Evolutionary conservation across 805 yeast species (phyloP), one percentile per base, ranked within the genome.

Genomic region (Crinitomyces ghanaensis): DNA sequence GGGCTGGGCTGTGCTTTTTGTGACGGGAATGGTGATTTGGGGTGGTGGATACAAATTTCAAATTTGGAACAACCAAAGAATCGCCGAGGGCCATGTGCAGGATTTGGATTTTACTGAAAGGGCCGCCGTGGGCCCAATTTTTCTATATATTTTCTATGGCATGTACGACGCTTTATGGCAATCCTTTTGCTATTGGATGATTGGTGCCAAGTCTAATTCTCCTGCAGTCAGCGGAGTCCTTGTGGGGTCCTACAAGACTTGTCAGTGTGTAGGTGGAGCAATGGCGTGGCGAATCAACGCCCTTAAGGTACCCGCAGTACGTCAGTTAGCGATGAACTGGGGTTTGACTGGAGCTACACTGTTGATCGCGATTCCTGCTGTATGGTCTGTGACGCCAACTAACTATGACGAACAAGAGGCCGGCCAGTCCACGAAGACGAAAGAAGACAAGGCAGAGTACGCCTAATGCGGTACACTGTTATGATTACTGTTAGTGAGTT

Each of bases 231-330:
- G 60, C 29, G 71, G 75, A 22, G 53, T 72, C 40, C 64, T 70
- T 43, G 74, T 74, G 16, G 77, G 77, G 25, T 65, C 68, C 48
- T 73, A 71, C 58, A 74, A 74, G 56, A 68, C 74, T 36, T 51
- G 71, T 37, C 79, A 74, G 55, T 62, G 72, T 21, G 75, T 74
- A 6, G 77, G 74, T 48, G 72, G 75, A n/a, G 78, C 75, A 17
- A 60, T 73, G 40, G 66, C 66, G 6, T 74, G 77, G 77, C 57
- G 73, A 42, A 52, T 70, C 41, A 75, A 71, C 48, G 66, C 70
- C 16, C 40, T 55, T 21, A 50, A 46, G 11, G 37, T 34, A 11
- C 35, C 50, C 21, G 70, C 63, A 49, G 56, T 61, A 49, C 48
- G 49, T 17, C 50, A 69, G 54, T 70, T 70, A 48, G 70, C 56